Percentiles rank a stretch among this genome's conserved stretches.
These are phyloP conservation scores for Aaosphaeria pasadenensis DNA, from an alignment of 2,329 filamentous ascomycete species.

Conservation along the genomic window DNA sequence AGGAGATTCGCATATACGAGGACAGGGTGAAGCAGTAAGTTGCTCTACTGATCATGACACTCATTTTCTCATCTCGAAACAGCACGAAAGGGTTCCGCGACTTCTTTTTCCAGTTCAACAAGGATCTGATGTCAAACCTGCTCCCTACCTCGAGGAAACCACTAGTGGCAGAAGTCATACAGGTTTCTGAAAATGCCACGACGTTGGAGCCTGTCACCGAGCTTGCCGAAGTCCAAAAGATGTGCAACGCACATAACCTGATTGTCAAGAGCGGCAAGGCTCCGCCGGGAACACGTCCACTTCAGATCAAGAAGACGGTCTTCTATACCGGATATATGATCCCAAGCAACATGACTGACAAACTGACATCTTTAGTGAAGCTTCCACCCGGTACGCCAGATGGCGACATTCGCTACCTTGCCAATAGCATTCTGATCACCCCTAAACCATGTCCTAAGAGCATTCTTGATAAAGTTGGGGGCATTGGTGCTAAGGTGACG, in stretches of 20 bases:
- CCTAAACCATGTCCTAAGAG: constrained; percentile 69
- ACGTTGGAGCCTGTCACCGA: constrained; percentile 75
- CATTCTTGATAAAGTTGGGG: constrained; percentile 80
- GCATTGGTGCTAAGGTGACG: constrained; percentile 75
- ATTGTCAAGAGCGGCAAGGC: constrained; percentile 49
- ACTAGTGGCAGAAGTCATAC: constrained; percentile 76
- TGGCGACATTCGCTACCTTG: constrained; percentile 74
- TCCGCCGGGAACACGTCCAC: constrained; percentile 44
- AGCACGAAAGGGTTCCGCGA: constrained; percentile 78
- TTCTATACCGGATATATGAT: constrained; percentile 94
- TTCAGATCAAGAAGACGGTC: constrained; percentile 80
- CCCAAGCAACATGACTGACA: constrained; percentile 65
- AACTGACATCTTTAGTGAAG: constrained; percentile 66
- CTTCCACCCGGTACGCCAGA: constrained; percentile 62
- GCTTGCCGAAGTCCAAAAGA: constrained; percentile 78
- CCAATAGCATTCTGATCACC: constrained; percentile 88
- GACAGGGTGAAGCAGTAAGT: constrained; percentile 59
- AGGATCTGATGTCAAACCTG: constrained; percentile 44
- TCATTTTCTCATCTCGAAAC: constrained; percentile 4
- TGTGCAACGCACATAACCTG: constrained; percentile 84
- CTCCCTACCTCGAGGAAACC: constrained; percentile 56
- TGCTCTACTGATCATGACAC: constrained; percentile 6
- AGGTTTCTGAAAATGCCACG: constrained; percentile 74
- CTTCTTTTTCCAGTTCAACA: constrained; percentile 79
- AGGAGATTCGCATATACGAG: constrained; percentile 73